Conservation (phyloP, 106 monocot genomes). For the Allium cepa region DNA sequence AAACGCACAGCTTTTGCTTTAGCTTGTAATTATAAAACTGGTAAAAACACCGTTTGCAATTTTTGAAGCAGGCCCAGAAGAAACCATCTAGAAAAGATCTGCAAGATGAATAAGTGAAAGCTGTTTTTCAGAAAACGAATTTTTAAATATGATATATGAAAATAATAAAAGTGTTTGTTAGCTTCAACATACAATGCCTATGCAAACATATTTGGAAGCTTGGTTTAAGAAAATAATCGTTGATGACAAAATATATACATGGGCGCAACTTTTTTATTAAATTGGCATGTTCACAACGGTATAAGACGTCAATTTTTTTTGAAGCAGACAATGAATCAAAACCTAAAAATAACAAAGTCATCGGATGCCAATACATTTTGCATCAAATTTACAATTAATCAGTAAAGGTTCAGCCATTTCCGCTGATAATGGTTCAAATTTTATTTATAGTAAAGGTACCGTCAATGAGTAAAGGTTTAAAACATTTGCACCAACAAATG, state of each 20-base stretch:
- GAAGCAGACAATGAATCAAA: too few relatives aligned
- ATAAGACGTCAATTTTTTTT: too few relatives aligned
- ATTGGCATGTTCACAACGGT: background rate
- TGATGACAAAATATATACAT: background rate
- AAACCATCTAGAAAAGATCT: slow-evolving; percentile 15
- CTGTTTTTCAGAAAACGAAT: slow-evolving; percentile 7
- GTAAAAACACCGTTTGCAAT: slow-evolving; percentile 9
- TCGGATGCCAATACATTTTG: too few relatives aligned
- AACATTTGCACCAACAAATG: too few relatives aligned
- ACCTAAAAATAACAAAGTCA: too few relatives aligned
- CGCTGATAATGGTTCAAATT: too few relatives aligned
- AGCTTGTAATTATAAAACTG: slow-evolving; percentile 7
- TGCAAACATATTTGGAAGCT: background rate
- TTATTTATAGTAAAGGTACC: too few relatives aligned
- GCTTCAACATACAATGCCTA: background rate
- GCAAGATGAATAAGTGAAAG: slow-evolving; percentile 13
- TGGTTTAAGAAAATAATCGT: too few relatives aligned
- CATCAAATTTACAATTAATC: too few relatives aligned
- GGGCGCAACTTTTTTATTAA: background rate
- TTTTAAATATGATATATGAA: background rate
- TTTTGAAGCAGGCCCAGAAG: slow-evolving; percentile 7
- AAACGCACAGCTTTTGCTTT: slow-evolving; percentile 9
- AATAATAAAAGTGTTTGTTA: background rate
- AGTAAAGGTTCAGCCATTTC: too few relatives aligned
- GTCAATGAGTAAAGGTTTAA: too few relatives aligned